phyloP scores from a whole-genome alignment of 2,329 filamentous ascomycete species.

The Colletotrichum orbiculare region DNA sequence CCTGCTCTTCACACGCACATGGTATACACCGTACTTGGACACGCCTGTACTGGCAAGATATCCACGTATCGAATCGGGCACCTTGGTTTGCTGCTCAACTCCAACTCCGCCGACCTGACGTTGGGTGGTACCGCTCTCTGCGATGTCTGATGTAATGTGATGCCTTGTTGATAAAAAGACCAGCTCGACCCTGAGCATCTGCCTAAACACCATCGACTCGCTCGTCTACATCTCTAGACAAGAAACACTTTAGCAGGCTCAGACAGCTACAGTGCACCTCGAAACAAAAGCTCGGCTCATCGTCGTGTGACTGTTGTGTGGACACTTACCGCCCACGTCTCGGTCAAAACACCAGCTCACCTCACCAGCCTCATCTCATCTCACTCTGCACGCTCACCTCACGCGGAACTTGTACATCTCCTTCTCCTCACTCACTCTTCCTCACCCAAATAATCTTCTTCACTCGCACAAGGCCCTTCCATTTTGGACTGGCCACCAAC shows the following conservation, averaged over 20 bases:
- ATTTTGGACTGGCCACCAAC: conserved; percentile 2
- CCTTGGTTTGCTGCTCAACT: conserved; percentile 14
- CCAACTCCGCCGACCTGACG: conserved; percentile 27
- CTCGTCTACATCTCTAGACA: conserved; percentile 1
- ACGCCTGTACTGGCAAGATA: neutral
- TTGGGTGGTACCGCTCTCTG: conserved; percentile 10
- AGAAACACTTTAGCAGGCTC: neutral
- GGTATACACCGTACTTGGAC: too few relatives aligned
- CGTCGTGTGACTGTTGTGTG: neutral
- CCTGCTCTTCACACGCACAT: conserved; percentile 1
- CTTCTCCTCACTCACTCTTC: too few relatives aligned
- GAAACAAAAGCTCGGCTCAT: neutral
- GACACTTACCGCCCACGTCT: neutral
- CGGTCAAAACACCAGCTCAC: neutral
- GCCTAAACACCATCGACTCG: neutral
- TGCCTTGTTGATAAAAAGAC: conserved; percentile 6
- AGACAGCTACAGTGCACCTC: neutral
- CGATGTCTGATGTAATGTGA: conserved; percentile 17
- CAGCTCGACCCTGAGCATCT: conserved; percentile 12
- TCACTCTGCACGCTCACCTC: neutral
- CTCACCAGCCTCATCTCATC: conserved; percentile 13
- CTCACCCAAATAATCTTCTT: too few relatives aligned
- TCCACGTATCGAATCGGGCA: conserved; percentile 31
- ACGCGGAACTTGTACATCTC: neutral
- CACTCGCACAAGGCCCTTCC: too few relatives aligned